These are phyloP conservation scores for Ananas comosus DNA, from an alignment of 176 grass and related monocot species.

Conservation along the genomic window DNA sequence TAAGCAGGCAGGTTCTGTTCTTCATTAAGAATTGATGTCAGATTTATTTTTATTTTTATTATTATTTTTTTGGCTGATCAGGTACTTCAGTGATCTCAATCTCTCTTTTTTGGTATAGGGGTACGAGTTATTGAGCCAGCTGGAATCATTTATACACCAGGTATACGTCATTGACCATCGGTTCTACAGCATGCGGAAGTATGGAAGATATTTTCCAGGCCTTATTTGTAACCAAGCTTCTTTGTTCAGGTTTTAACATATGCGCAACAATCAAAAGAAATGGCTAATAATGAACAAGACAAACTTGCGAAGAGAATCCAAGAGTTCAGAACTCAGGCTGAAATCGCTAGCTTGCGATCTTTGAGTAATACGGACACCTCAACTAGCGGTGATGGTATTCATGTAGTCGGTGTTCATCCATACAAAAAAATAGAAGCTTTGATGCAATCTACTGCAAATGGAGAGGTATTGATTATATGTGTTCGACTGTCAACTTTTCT, in stretches of 20 bases:
- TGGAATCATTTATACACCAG: slow-evolving; percentile 98
- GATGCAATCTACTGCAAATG: slow-evolving; percentile 81
- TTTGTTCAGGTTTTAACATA: slow-evolving; percentile 90
- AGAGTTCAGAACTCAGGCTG: slow-evolving; percentile 85
- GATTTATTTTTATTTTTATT: background rate
- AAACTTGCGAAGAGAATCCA: slow-evolving; percentile 97
- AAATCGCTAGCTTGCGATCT: slow-evolving; percentile 66
- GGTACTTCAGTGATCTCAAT: slow-evolving; percentile 22
- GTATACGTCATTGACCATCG: slow-evolving; percentile 19
- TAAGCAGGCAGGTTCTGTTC: slow-evolving; percentile 67
- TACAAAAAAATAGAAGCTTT: slow-evolving; percentile 92
- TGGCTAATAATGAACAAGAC: slow-evolving; percentile 67
- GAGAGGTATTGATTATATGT: slow-evolving; percentile 50
- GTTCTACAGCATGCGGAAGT: slow-evolving; percentile 5
- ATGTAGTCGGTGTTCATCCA: slow-evolving; percentile 81
- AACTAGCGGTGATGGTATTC: slow-evolving; percentile 78
- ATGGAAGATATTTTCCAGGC: background rate
- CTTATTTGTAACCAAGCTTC: slow-evolving; percentile 21
- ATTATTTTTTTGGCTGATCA: slow-evolving; percentile 16
- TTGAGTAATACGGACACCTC: slow-evolving; percentile 65
- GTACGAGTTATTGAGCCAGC: slow-evolving; percentile 79
- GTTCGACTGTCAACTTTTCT: background rate
- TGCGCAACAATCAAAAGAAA: slow-evolving; percentile 95
- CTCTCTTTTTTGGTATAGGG: slow-evolving; percentile 47
- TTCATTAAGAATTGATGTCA: background rate